phyloP scores from a whole-genome alignment of 2,329 filamentous ascomycete species.

The Trichoderma lentiforme region DNA sequence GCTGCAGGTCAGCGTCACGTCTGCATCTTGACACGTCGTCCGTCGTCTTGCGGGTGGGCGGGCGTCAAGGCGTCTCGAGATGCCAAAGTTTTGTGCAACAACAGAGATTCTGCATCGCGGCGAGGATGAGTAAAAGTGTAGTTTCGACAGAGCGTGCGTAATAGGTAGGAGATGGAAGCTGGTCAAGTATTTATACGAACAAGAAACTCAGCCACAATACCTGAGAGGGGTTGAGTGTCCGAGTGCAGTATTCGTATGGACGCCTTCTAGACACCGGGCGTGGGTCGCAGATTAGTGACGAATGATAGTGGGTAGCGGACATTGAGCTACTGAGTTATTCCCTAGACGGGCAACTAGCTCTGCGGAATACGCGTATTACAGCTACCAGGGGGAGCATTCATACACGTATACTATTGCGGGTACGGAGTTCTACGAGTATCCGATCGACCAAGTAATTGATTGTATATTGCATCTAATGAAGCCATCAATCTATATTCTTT shows the following conservation, averaged over 20 bases:
- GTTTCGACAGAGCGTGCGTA: neutral
- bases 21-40: neutral
- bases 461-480: neutral
- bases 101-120: neutral
- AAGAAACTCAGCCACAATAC: neutral
- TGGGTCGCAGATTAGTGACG: neutral
- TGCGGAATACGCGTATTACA: neutral
- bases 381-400: neutral
- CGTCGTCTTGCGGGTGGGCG: neutral
- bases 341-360: neutral
- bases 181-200: neutral
- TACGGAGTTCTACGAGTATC: neutral
- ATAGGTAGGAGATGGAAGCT: neutral
- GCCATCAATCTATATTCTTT: neutral
- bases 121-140: neutral
- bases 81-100: neutral
- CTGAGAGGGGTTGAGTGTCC: neutral
- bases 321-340: neutral
- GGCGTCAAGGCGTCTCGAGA: neutral
- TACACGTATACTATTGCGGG: neutral
- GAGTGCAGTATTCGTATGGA: neutral
- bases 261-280: neutral
- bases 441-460: neutral
- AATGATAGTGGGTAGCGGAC: neutral
- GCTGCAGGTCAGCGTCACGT: neutral